Conservation (phyloP, 1,284 basidiomycete species). For the Ceratobasidium sp. region DNA sequence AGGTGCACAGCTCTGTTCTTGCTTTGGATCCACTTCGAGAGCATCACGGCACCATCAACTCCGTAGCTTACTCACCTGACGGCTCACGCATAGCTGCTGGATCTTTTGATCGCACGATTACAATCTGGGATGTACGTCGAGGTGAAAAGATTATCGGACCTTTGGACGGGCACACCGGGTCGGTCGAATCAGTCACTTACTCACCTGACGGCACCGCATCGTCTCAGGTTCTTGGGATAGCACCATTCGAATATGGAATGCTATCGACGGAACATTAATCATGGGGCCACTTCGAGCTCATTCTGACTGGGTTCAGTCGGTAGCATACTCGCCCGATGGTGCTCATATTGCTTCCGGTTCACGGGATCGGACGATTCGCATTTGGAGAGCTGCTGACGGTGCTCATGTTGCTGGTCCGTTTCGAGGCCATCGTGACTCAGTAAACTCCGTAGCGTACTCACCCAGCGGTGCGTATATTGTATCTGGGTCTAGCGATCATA, state of each 20-base stretch:
- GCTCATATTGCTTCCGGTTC: not conserved
- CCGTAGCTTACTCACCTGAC: not conserved
- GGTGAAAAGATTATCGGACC: too few relatives aligned
- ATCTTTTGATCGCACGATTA: too few relatives aligned
- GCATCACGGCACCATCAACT: too few relatives aligned
- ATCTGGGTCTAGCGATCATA: not conserved
- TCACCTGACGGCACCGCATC: slow-evolving; percentile 14
- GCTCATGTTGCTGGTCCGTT: not conserved
- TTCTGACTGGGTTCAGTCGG: not conserved
- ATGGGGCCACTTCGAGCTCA: not conserved
- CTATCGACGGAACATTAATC: not conserved
- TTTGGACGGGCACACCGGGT: not conserved
- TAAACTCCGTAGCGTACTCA: not conserved
- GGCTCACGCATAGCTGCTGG: too few relatives aligned
- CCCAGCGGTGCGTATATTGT: not conserved
- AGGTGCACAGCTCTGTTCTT: not conserved
- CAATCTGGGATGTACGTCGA: too few relatives aligned
- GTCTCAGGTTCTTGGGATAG: not conserved
- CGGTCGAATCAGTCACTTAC: not conserved
- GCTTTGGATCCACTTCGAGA: too few relatives aligned
- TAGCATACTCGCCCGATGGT: not conserved
- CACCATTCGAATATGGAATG: not conserved
- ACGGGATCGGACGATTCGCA: not conserved
- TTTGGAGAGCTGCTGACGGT: not conserved
- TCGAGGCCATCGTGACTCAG: not conserved